A percentile compares a stretch with the other conserved stretches of the same genome.
These are phyloP conservation scores for Zostera marina DNA, from an alignment of 116 monocot genomes.

Conservation along the genomic window DNA sequence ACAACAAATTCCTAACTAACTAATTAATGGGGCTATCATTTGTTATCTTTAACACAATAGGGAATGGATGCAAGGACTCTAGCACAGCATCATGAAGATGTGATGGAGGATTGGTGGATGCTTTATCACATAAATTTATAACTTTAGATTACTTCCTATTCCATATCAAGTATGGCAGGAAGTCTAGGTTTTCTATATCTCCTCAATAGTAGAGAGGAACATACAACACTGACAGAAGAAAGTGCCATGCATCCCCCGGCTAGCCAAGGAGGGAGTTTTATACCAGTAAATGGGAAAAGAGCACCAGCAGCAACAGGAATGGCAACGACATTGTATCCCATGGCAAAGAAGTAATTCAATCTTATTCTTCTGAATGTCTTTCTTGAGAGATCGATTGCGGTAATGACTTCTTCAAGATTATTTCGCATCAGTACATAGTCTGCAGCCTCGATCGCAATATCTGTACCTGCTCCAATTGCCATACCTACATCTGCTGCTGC, in stretches of 20 bases:
- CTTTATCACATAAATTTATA: neutral
- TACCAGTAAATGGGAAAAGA: constrained; percentile 58
- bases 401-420: constrained; percentile 84
- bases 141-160: constrained; percentile 11
- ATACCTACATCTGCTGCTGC: constrained; percentile 81
- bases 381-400: constrained; percentile 83
- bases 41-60: no score
- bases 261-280: constrained; percentile 85
- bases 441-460: constrained; percentile 87
- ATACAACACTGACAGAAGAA: constrained; percentile 91
- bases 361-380: constrained; percentile 83
- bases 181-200: constrained; percentile 81
- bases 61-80: no score
- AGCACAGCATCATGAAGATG: no score
- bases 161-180: constrained; percentile 81
- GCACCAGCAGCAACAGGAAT: constrained; percentile 93
- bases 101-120: no score
- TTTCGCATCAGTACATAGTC: constrained; percentile 83
- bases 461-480: constrained; percentile 88
- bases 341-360: constrained; percentile 89
- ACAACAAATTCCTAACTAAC: no score
- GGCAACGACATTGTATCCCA: constrained; percentile 82
- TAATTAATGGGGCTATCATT: no score
- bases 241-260: constrained; percentile 97
- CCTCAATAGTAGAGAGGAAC: constrained; percentile 83